A percentile compares a stretch with the other conserved stretches of the same genome.
Conservation (phyloP, 805 yeast genomes). For the Cyberlindnera euphorbiiphila region DNA sequence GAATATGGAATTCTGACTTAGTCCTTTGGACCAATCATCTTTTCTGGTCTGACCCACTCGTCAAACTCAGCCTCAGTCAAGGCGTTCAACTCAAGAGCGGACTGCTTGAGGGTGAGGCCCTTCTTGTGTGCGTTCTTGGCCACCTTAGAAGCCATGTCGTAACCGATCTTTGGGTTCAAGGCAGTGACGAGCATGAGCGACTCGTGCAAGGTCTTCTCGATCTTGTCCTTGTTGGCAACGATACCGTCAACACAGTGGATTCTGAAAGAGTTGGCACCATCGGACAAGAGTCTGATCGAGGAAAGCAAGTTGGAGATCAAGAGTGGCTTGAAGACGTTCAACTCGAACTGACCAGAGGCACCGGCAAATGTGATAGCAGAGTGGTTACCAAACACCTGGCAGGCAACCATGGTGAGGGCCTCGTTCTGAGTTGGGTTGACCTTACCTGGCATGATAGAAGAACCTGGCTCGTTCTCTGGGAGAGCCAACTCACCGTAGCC, state of each 20-base stretch:
- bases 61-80: conserved; percentile 84
- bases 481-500: conserved; percentile 94
- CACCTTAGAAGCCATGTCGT: conserved; percentile 94
- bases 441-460: conserved; percentile 99
- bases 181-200: conserved; percentile 98
- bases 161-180: conserved; percentile 97
- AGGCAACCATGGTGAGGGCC: conserved; percentile 96
- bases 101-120: conserved; percentile 91
- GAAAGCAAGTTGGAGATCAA: conserved; percentile 86
- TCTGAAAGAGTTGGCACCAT: conserved; percentile 88
- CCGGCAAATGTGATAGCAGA: conserved; percentile 95
- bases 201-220: conserved; percentile 83
- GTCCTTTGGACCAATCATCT: conserved; percentile 90
- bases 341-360: conserved; percentile 97
- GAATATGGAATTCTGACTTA: conserved; percentile 2
- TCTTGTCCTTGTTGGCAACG: conserved; percentile 81
- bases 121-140: conserved; percentile 99
- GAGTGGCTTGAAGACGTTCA: conserved; percentile 97
- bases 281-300: conserved; percentile 84
- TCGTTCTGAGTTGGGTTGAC: conserved; percentile 99
- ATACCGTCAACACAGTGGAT: conserved; percentile 94
- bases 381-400: conserved; percentile 97
- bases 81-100: conserved; percentile 88
- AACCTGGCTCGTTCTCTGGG: conserved; percentile 99
- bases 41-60: conserved; percentile 96